Conservation (phyloP, 1,284 basidiomycete species). For the Phaffia rhodozyma region DNA sequence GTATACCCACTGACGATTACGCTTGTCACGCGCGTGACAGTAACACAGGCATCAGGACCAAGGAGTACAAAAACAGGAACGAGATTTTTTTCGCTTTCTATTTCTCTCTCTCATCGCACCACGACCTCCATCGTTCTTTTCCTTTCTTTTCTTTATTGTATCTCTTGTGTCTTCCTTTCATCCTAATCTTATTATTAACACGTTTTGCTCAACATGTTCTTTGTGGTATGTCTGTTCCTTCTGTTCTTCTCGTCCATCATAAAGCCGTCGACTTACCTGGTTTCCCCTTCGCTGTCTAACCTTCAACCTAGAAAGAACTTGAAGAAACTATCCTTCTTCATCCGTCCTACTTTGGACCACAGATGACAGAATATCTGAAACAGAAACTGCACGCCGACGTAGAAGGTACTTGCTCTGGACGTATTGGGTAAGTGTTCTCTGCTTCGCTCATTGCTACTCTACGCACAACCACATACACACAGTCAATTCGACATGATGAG, state of each 20-base stretch:
- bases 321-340: slow-evolving; percentile 92
- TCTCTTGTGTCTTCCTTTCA: background rate
- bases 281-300: background rate
- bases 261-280: background rate
- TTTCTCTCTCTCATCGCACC: background rate
- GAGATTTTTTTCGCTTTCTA: background rate
- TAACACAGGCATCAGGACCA: too few species aligned
- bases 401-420: slow-evolving; percentile 91
- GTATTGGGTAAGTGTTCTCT: slow-evolving; percentile 50
- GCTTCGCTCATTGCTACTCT: background rate
- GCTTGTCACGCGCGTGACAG: too few species aligned
- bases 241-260: slow-evolving; percentile 12
- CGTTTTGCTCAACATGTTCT: slow-evolving; percentile 48
- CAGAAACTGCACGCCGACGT: slow-evolving; percentile 91
- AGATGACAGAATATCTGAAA: slow-evolving; percentile 83
- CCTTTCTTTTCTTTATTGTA: background rate
- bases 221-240: slow-evolving; percentile 47
- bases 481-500: slow-evolving; percentile 4
- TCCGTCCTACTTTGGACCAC: slow-evolving; percentile 94
- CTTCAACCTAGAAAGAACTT: slow-evolving; percentile 62
- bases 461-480: background rate
- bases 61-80: background rate
- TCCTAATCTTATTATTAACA: background rate
- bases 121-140: slow-evolving; percentile 1
- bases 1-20: too few species aligned